phyloP scores from a whole-genome alignment of 768 basidiomycete genomes.

The Tulasnella sp. region DNA sequence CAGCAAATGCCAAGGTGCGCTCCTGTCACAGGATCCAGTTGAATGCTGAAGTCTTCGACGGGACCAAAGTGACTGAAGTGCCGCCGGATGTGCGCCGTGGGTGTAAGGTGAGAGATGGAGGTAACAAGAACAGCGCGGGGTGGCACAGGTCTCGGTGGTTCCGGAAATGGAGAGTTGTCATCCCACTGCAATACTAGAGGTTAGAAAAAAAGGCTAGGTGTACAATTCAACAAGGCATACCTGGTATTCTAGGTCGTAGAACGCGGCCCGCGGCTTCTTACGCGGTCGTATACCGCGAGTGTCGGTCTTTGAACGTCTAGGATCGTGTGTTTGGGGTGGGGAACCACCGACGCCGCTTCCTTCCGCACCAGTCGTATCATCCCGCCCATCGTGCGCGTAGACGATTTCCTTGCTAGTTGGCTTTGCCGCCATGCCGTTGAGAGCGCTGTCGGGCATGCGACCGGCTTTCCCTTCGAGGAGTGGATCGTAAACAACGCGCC shows the following conservation, averaged over 20 bases:
- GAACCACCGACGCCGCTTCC: not conserved
- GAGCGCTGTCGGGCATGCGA: slow-evolving; percentile 8
- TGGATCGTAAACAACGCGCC: slow-evolving; percentile 17
- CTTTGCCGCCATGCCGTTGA: not conserved
- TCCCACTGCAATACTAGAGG: slow-evolving; percentile 50
- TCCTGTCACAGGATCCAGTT: slow-evolving; percentile 71
- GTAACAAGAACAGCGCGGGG: slow-evolving; percentile 62
- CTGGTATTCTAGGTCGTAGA: slow-evolving; percentile 21
- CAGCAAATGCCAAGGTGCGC: slow-evolving; percentile 71
- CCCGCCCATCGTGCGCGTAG: slow-evolving; percentile 17
- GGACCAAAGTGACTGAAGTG: slow-evolving; percentile 54
- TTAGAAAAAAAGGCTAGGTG: not conserved
- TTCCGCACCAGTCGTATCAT: not conserved
- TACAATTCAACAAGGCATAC: slow-evolving; percentile 17
- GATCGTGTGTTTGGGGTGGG: slow-evolving; percentile 18
- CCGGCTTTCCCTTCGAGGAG: slow-evolving; percentile 16
- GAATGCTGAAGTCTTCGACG: slow-evolving; percentile 57
- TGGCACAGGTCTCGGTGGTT: slow-evolving; percentile 64
- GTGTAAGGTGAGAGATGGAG: slow-evolving; percentile 59
- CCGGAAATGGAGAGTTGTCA: slow-evolving; percentile 40
- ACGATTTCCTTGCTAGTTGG: slow-evolving; percentile 16
- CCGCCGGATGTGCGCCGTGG: slow-evolving; percentile 49
- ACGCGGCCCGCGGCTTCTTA: slow-evolving; percentile 17
- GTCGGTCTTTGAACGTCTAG: not conserved
- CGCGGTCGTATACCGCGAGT: slow-evolving; percentile 15